Evolutionary conservation across 1,284 basidiomycete species (phyloP), one percentile per base, ranked within the genome.

Genomic region (Ganoderma lingzhi): DNA sequence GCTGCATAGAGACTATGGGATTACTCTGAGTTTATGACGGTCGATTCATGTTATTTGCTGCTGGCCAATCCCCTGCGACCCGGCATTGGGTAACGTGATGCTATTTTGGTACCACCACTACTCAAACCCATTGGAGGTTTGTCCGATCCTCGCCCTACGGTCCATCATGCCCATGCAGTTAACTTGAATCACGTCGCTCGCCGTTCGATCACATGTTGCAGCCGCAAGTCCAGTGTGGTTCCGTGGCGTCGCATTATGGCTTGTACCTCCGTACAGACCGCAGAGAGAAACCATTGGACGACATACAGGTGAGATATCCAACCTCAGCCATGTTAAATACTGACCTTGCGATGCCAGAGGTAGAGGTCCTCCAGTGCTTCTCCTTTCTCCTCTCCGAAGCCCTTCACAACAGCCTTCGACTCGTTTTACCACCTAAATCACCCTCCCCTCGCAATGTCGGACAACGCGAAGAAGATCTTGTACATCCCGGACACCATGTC

Each of bases 401-500:
- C 17, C 30, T 32, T 32, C 15, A 6, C 32, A 30, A 19, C 17
- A 30, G 23, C 6, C 15, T 56, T 56, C 6, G 2, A 6, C 28
- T 8, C 14, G 6, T 14, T 17, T 6, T 23, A 3, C 6, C 30
- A 15, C 28, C 17, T 6, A 2, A 23, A 15, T 17, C 28, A 2
- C 28, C 14, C 17, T 23, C 32, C 14, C 30, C 30, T 12, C 8
- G 6, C 30, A 56, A 59, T 59, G 56, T 59, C 19, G n/a, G 2
- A 39, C 56, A 39, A 37, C 19, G 19, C 28, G 6, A 35, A 61
- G 6, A 42, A 15, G 19, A 42, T 66, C 30, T 17, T 73, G n/a
- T 17, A 56, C 55, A 53, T 75, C n/a, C 74, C 74, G 1, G 69
- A 72, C 41, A 66, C 69, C 12, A 69, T 73, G 67, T 48, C 65